These are phyloP conservation scores for Lachnellula arida DNA, from an alignment of 2,329 filamentous ascomycete genomes.

Conservation along the genomic window DNA sequence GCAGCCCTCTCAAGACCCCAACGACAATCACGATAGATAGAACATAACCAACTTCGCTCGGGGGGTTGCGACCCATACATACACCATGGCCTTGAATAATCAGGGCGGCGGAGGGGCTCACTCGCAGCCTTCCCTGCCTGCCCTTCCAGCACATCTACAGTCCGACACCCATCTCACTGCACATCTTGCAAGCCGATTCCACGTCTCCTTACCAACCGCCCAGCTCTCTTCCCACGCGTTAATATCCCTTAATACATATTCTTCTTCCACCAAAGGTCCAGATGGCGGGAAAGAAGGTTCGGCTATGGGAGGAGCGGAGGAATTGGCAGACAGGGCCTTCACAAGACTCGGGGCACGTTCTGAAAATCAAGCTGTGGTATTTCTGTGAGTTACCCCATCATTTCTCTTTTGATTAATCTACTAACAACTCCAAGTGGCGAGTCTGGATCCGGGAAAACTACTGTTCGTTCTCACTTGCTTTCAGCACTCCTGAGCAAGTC, in stretches of 20 bases:
- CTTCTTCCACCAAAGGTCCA: conserved; percentile 77
- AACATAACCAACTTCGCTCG: neutral
- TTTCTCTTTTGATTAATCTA: conserved; percentile 15
- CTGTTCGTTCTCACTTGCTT: conserved; percentile 81
- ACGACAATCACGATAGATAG: conserved; percentile 3
- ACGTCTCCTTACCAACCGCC: conserved; percentile 83
- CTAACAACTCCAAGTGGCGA: conserved; percentile 63
- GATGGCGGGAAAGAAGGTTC: conserved; percentile 91
- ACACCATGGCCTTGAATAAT: conserved; percentile 53
- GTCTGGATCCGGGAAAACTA: conserved; percentile 94
- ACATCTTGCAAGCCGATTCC: conserved; percentile 83
- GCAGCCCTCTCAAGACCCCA: neutral
- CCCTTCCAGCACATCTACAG: conserved; percentile 78
- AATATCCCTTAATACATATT: conserved; percentile 92
- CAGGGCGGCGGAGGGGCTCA: conserved; percentile 52
- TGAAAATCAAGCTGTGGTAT: conserved; percentile 90
- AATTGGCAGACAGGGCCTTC: conserved; percentile 82
- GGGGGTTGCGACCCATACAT: conserved; percentile 26
- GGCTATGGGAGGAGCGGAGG: conserved; percentile 87
- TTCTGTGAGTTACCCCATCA: conserved; percentile 63
- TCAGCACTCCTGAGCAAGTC: conserved; percentile 83
- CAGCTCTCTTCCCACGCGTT: conserved; percentile 86
- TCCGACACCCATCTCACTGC: conserved; percentile 75
- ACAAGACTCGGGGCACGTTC: conserved; percentile 79
- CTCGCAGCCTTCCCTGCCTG: conserved; percentile 81